Percentiles rank a stretch among this genome's conserved stretches.
phyloP scores from a whole-genome alignment of 2,329 filamentous ascomycete genomes.

The Fusarium euwallaceae region DNA sequence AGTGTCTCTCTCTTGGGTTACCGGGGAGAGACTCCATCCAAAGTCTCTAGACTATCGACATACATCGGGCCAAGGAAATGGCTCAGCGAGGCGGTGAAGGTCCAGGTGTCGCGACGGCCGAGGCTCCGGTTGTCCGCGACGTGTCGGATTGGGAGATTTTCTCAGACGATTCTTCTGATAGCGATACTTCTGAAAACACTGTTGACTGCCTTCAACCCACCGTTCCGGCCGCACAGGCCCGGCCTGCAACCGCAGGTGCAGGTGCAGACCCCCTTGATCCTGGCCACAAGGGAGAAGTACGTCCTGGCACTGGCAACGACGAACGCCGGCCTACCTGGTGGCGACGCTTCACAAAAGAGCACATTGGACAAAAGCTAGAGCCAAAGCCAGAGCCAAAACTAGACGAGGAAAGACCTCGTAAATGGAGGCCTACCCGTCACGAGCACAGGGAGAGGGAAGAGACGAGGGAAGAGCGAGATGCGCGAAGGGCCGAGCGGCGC shows the following conservation, averaged over 20 bases:
- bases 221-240: background rate
- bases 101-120: slow-evolving; percentile 1
- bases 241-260: background rate
- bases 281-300: slow-evolving; percentile 1
- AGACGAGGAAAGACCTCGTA: background rate
- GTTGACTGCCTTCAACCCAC: slow-evolving; percentile 10
- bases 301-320: background rate
- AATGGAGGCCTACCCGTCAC: background rate
- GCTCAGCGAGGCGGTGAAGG: slow-evolving; percentile 1
- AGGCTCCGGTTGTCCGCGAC: slow-evolving; percentile 2
- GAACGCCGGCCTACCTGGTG: slow-evolving; percentile 10
- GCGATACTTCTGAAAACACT: slow-evolving; percentile 15
- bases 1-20: slow-evolving; percentile 1
- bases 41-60: slow-evolving; percentile 1
- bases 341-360: slow-evolving; percentile 20
- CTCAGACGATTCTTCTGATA: slow-evolving; percentile 12
- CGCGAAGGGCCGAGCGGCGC: slow-evolving; percentile 2
- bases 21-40: slow-evolving; percentile 11
- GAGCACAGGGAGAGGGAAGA: slow-evolving; percentile 3
- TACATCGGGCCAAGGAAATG: slow-evolving; percentile 2
- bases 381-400: background rate
- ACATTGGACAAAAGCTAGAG: background rate
- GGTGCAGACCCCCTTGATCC: slow-evolving; percentile 6
- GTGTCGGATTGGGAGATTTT: slow-evolving; percentile 23
- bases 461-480: slow-evolving; percentile 11